Percentiles rank a stretch among this genome's conserved stretches.
phyloP scores from a whole-genome alignment of 2,329 filamentous ascomycete genomes.

The Onygenales sp. region DNA sequence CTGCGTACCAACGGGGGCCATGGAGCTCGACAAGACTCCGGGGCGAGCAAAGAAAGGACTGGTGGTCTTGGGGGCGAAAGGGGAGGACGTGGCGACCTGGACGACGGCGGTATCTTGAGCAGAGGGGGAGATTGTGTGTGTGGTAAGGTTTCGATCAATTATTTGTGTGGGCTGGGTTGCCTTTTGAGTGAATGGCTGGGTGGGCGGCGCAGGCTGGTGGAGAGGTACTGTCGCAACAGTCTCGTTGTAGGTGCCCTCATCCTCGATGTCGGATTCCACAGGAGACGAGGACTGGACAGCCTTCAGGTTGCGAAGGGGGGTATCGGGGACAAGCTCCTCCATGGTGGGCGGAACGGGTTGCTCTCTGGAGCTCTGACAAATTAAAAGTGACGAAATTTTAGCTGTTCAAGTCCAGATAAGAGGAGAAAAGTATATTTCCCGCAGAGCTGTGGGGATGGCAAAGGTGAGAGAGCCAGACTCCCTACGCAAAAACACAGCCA shows the following conservation, averaged over 20 bases:
- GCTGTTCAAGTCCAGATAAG: not conserved
- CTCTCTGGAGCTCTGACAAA: not conserved
- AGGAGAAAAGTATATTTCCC: no score
- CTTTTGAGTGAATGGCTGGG: constrained; percentile 40
- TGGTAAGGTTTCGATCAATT: constrained; percentile 32
- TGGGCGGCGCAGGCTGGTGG: constrained; percentile 21
- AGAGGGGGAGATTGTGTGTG: constrained; percentile 19
- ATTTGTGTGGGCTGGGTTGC: constrained; percentile 54
- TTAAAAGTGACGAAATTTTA: not conserved
- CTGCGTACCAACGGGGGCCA: constrained; percentile 67
- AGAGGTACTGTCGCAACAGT: constrained; percentile 42
- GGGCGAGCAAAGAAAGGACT: constrained; percentile 21
- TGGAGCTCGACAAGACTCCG: constrained; percentile 47
- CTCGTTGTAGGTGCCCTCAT: constrained; percentile 28
- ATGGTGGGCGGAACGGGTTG: constrained; percentile 15
- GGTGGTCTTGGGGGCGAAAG: constrained; percentile 46
- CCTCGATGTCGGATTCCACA: constrained; percentile 9
- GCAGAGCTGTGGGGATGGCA: no score
- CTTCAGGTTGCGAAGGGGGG: constrained; percentile 28
- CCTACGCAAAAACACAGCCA: no score
- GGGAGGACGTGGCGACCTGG: constrained; percentile 86
- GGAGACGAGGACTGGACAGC: constrained; percentile 15
- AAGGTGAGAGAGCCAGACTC: no score
- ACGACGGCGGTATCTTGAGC: constrained; percentile 39
- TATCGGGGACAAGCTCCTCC: constrained; percentile 32